Evolutionary conservation across 2,329 filamentous ascomycete species (phyloP).

Genomic region (Sclerotinia spermophila): DNA sequence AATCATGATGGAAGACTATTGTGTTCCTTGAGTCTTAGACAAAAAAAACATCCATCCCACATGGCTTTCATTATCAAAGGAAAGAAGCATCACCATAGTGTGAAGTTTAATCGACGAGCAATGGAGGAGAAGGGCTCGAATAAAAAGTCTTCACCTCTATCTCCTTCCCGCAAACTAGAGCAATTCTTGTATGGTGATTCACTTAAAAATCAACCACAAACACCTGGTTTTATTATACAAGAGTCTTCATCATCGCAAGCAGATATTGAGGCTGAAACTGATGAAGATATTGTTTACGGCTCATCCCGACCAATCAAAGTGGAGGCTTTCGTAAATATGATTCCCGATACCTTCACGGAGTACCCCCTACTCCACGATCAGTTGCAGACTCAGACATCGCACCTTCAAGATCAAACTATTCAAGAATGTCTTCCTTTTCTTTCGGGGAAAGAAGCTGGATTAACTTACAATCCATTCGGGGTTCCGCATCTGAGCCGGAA

Average conservation of each 20-base stretch:
- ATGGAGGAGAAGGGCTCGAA: constrained; percentile 20
- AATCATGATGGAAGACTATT: constrained; percentile 6
- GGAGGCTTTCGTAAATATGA: constrained; percentile 24
- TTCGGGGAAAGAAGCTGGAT: constrained; percentile 45
- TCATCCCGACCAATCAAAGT: constrained; percentile 24
- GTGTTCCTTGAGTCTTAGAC: constrained; percentile 8
- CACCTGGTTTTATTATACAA: constrained; percentile 25
- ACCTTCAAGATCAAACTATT: constrained; percentile 65
- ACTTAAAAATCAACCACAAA: constrained; percentile 18
- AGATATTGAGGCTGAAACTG: constrained; percentile 21
- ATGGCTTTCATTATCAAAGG: constrained; percentile 37
- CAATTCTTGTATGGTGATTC: constrained; percentile 19
- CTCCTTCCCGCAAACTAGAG: constrained; percentile 23
- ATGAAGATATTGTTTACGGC: constrained; percentile 10
- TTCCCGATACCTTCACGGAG: constrained; percentile 56
- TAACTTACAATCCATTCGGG: constrained; percentile 64
- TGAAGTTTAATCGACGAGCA: constrained; percentile 33
- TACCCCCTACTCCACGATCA: constrained; percentile 61
- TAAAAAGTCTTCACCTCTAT: constrained; percentile 1
- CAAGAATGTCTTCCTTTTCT: constrained; percentile 67
- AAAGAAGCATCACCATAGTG: constrained; percentile 32
- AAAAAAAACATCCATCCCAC: constrained; percentile 20
- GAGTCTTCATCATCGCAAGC: constrained; percentile 18
- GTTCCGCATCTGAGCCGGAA: constrained; percentile 69
- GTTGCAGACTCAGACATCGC: constrained; percentile 65